phyloP scores from a whole-genome alignment of 2,329 filamentous ascomycete species.

The Exophiala xenobiotica region DNA sequence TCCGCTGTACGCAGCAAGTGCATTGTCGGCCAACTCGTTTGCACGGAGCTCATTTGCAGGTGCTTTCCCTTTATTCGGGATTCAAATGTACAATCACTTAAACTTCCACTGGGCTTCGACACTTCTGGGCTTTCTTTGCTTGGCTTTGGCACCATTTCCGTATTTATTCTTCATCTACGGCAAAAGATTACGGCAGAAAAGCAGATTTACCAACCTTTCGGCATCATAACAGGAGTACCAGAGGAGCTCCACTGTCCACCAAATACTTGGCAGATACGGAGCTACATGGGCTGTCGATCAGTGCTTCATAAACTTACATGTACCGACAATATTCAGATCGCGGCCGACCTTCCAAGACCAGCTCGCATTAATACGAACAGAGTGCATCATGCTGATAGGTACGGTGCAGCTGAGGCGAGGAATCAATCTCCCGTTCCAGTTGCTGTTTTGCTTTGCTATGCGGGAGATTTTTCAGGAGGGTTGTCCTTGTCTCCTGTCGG shows the following conservation, averaged over 20 bases:
- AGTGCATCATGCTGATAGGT: background rate
- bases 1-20: slow-evolving; percentile 52
- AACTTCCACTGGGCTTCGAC: slow-evolving; percentile 43
- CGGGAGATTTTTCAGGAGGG: too few relatives aligned
- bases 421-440: background rate
- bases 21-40: slow-evolving; percentile 81
- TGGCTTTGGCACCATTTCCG: slow-evolving; percentile 50
- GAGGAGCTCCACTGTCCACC: background rate
- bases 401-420: background rate
- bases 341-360: background rate
- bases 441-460: too few relatives aligned
- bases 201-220: slow-evolving; percentile 37
- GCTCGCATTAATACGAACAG: background rate
- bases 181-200: slow-evolving; percentile 45
- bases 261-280: too few relatives aligned
- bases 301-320: background rate
- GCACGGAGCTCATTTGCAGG: slow-evolving; percentile 76
- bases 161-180: slow-evolving; percentile 52
- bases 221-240: background rate
- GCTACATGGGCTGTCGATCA: slow-evolving; percentile 2
- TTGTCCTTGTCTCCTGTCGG: too few relatives aligned
- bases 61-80: slow-evolving; percentile 51
- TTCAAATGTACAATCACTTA: slow-evolving; percentile 40
- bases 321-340: background rate
- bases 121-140: slow-evolving; percentile 40